These are phyloP conservation scores for Pascua guehoae DNA, from an alignment of 1,284 basidiomycete species.

Conservation along the genomic window DNA sequence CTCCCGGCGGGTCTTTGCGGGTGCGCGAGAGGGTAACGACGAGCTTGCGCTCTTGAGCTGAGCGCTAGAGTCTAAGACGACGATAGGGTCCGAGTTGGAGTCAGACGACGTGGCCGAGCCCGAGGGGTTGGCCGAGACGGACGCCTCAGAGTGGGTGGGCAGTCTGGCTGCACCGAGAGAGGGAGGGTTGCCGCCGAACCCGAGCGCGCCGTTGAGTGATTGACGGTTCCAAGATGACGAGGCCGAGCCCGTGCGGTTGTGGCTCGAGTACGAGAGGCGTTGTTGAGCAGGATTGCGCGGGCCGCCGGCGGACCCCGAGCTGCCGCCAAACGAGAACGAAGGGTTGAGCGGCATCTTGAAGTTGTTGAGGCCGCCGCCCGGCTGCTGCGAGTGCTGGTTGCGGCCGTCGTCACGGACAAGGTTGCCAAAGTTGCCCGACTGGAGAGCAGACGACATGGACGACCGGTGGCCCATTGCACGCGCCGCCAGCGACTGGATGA, in stretches of 20 bases:
- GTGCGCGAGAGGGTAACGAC: slow-evolving; percentile 5
- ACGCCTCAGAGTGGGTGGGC: slow-evolving; percentile 39
- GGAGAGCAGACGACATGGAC: slow-evolving; percentile 30
- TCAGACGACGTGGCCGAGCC: slow-evolving; percentile 23
- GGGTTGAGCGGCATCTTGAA: slow-evolving; percentile 34
- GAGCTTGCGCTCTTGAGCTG: slow-evolving; percentile 15
- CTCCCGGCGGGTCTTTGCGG: slow-evolving; percentile 29
- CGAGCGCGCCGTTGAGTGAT: slow-evolving; percentile 26
- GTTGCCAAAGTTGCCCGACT: slow-evolving; percentile 16
- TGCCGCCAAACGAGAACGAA: slow-evolving; percentile 17
- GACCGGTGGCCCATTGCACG: slow-evolving; percentile 47
- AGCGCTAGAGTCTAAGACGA: slow-evolving; percentile 24
- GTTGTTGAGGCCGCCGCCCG: slow-evolving; percentile 16
- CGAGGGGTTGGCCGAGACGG: slow-evolving; percentile 22
- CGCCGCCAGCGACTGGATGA: slow-evolving; percentile 81
- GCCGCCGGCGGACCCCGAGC: slow-evolving; percentile 6
- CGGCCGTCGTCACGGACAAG: slow-evolving; percentile 10
- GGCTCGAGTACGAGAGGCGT: slow-evolving; percentile 16
- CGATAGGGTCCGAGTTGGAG: slow-evolving; percentile 25
- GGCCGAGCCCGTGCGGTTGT: slow-evolving; percentile 32
- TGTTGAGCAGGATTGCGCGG: neutral
- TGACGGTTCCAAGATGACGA: slow-evolving; percentile 33
- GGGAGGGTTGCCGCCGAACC: slow-evolving; percentile 22
- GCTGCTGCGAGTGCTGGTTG: neutral
- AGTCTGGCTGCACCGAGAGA: slow-evolving; percentile 21